Evolutionary conservation across 345 rosid species (phyloP).

Genomic region (Kandelia obovata): DNA sequence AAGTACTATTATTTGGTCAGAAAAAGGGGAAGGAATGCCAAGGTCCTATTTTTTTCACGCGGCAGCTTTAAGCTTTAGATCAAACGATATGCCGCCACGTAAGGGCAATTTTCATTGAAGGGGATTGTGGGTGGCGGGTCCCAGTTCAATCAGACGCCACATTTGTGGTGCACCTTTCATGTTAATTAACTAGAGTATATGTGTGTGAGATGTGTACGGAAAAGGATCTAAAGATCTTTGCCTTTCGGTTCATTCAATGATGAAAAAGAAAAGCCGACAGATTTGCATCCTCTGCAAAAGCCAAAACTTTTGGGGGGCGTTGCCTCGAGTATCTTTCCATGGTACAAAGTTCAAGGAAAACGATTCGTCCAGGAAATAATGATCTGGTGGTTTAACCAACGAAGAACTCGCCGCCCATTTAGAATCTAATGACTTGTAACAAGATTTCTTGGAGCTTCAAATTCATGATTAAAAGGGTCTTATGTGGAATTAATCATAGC

Average conservation of each 20-base stretch:
- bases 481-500: background rate
- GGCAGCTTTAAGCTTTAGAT: no score
- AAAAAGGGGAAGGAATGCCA: no score
- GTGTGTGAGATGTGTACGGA: background rate
- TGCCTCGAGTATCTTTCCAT: conserved; percentile 12
- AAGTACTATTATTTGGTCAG: no score
- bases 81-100: background rate
- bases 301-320: conserved; percentile 29
- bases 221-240: conserved; percentile 8
- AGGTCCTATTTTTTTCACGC: no score
- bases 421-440: background rate
- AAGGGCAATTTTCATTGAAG: background rate
- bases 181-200: background rate
- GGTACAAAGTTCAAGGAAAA: conserved; percentile 2
- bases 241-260: conserved; percentile 23
- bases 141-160: conserved; percentile 12
- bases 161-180: conserved; percentile 15
- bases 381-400: background rate
- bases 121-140: conserved; percentile 13
- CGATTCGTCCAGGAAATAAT: background rate
- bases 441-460: background rate
- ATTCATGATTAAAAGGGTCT: background rate
- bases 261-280: conserved; percentile 1
- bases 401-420: no score
- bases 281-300: conserved; percentile 31